These are phyloP conservation scores for Rutstroemia sp. DNA, from an alignment of 2,329 filamentous ascomycete species.

Conservation along the genomic window DNA sequence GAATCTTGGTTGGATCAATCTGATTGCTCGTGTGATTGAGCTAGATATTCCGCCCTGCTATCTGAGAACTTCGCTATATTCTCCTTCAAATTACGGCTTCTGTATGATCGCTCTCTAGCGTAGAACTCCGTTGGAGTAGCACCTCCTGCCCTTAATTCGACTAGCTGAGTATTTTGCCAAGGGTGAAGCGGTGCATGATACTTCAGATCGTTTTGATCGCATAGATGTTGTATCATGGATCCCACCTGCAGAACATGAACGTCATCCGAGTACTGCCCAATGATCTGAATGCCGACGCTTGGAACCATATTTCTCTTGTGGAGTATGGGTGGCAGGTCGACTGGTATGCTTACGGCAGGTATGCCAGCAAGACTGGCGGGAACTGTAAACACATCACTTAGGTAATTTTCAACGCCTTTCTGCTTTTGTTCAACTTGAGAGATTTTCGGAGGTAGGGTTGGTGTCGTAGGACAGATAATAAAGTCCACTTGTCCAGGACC, in stretches of 20 bases:
- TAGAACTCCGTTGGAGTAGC: too few relatives aligned
- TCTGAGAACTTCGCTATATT: too few relatives aligned
- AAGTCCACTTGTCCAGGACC: conserved; percentile 69
- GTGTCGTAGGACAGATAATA: conserved; percentile 79
- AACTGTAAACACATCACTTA: conserved; percentile 93
- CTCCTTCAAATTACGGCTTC: too few relatives aligned
- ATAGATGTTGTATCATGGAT: background rate
- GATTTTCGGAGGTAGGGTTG: conserved; percentile 62
- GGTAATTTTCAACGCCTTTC: conserved; percentile 66
- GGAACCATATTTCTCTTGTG: conserved; percentile 29
- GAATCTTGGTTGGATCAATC: too few relatives aligned
- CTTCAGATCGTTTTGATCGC: background rate
- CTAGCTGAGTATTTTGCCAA: background rate
- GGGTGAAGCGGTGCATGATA: too few relatives aligned
- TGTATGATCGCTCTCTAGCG: too few relatives aligned
- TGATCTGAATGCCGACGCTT: conserved; percentile 61
- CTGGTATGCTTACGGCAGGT: conserved; percentile 77
- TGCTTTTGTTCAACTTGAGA: conserved; percentile 44
- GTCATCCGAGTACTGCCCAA: conserved; percentile 79
- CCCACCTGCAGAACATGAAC: conserved; percentile 53
- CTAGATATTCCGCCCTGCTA: too few relatives aligned
- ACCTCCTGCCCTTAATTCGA: too few relatives aligned
- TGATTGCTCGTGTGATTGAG: too few relatives aligned
- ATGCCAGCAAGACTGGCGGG: conserved; percentile 88
- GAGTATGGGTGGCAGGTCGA: conserved; percentile 16